Evolutionary conservation across 139 green algal species (phyloP).

Genomic region (Edaphochlamys debaryana): DNA sequence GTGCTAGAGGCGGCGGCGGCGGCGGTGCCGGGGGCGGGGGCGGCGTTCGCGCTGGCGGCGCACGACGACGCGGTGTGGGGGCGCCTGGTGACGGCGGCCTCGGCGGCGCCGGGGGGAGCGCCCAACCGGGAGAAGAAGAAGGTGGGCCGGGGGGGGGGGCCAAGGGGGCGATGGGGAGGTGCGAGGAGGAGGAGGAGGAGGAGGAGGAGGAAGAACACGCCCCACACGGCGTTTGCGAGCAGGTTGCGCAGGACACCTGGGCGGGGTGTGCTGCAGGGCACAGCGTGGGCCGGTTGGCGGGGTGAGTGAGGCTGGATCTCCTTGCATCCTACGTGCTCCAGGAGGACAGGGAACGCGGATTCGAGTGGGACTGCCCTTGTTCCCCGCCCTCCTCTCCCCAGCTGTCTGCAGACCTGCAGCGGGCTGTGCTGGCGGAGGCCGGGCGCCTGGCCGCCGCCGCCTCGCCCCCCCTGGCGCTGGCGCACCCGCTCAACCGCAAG

Average conservation of each 20-base stretch:
- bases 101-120: not conserved
- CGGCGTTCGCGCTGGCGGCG: not conserved
- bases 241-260: no score
- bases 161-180: not conserved
- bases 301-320: no score
- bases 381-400: not conserved
- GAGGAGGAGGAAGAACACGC: no score
- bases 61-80: slow-evolving; percentile 36
- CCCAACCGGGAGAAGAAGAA: no score
- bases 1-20: slow-evolving; percentile 1
- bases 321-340: no score
- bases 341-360: no score
- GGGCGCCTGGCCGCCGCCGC: not conserved
- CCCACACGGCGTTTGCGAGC: no score
- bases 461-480: not conserved
- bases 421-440: no score
- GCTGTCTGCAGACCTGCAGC: not conserved
- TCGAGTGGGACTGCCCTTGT: no score
- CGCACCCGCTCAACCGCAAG: slow-evolving; percentile 34
- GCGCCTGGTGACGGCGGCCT: not conserved
- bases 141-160: not conserved
- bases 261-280: no score
- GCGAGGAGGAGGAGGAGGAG: not conserved
- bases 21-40: not conserved
- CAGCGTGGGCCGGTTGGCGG: no score